A percentile compares a stretch with the other conserved stretches of the same genome.
phyloP scores from a whole-genome alignment of 192 early-diverging fungal species.

The Gryganskiella cystojenkinii region DNA sequence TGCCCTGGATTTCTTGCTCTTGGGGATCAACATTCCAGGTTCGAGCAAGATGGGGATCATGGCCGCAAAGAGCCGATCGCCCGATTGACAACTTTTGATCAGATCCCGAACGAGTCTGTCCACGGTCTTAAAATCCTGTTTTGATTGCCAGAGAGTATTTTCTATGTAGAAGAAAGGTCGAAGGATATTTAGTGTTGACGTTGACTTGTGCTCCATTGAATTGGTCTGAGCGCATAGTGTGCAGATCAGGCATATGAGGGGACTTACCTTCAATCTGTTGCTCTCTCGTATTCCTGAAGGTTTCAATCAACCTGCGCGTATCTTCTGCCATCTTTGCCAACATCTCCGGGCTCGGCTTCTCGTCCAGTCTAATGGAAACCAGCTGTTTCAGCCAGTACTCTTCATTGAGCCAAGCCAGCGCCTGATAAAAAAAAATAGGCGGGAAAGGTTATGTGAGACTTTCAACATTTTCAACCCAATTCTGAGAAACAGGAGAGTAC shows the following conservation, averaged over 20 bases:
- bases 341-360: slow-evolving; percentile 20
- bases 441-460: too few relatives aligned
- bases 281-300: slow-evolving; percentile 20
- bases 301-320: slow-evolving; percentile 27
- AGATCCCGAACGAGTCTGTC: slow-evolving; percentile 27
- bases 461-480: too few relatives aligned
- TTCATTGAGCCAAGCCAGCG: slow-evolving; percentile 48
- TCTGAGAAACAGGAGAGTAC: too few relatives aligned
- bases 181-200: too few relatives aligned
- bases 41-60: slow-evolving; percentile 36
- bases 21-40: slow-evolving; percentile 41
- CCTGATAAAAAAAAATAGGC: slow-evolving; percentile 10
- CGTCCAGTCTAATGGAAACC: slow-evolving; percentile 35
- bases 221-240: too few relatives aligned
- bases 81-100: slow-evolving; percentile 42
- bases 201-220: neutral
- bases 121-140: slow-evolving; percentile 14
- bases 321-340: slow-evolving; percentile 25
- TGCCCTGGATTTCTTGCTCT: slow-evolving; percentile 27
- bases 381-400: slow-evolving; percentile 48
- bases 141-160: slow-evolving; percentile 27
- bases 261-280: slow-evolving; percentile 43
- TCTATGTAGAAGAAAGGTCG: slow-evolving; percentile 10
- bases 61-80: slow-evolving; percentile 21
- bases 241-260: too few relatives aligned